Evolutionary conservation across 2,329 filamentous ascomycete species (phyloP).

Genomic region (Onygenales sp.): DNA sequence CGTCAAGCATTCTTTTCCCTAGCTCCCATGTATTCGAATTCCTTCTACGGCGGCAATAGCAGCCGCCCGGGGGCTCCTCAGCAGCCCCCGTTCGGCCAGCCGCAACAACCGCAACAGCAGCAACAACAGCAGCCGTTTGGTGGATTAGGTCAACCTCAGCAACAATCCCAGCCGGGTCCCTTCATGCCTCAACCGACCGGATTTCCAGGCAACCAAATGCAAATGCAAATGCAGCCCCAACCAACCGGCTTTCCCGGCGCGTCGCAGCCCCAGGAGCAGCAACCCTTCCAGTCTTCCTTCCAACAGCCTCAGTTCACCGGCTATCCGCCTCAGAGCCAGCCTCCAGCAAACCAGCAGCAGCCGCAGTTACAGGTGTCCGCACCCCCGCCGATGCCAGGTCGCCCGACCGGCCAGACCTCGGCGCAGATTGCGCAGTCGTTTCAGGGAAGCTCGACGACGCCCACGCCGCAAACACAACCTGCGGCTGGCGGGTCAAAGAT

Average conservation of each 20-base stretch:
- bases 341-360: slow-evolving; percentile 30
- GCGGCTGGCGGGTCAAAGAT: slow-evolving; percentile 60
- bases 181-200: background rate
- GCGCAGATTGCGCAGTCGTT: slow-evolving; percentile 57
- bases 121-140: slow-evolving; percentile 21
- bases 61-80: slow-evolving; percentile 59
- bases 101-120: slow-evolving; percentile 40
- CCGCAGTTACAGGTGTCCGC: slow-evolving; percentile 22
- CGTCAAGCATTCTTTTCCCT: slow-evolving; percentile 7
- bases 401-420: slow-evolving; percentile 43
- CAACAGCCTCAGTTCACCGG: slow-evolving; percentile 54
- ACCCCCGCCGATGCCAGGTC: slow-evolving; percentile 43
- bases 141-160: slow-evolving; percentile 32
- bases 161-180: slow-evolving; percentile 34
- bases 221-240: slow-evolving; percentile 47
- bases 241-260: slow-evolving; percentile 55
- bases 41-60: slow-evolving; percentile 69
- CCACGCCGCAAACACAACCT: slow-evolving; percentile 50
- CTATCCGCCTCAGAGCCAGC: slow-evolving; percentile 40
- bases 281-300: slow-evolving; percentile 37
- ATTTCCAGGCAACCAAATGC: background rate
- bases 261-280: slow-evolving; percentile 26
- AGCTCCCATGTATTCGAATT: slow-evolving; percentile 73
- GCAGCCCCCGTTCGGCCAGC: slow-evolving; percentile 44
- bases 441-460: slow-evolving; percentile 39